Evolutionary conservation across 2,329 filamentous ascomycete species (phyloP), one percentile per base, ranked within the genome.

Genomic region (Emmonsiellopsis sp.): DNA sequence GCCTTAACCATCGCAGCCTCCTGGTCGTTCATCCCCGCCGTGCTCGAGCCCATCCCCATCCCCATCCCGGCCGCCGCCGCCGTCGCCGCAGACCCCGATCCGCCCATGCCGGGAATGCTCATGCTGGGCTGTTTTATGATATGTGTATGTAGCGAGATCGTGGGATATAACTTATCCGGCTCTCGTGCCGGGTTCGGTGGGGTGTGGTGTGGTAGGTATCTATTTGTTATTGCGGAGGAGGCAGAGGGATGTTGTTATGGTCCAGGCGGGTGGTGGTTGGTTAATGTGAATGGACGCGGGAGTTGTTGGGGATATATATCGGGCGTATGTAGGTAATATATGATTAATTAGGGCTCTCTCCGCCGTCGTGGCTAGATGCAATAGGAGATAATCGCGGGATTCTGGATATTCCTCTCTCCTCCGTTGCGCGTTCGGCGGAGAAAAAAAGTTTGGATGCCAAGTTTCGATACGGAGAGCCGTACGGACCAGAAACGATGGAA

Each of bases 1-100:
- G 69, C 69, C 60, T 73, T 75, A 42, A 76, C 70, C 70, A 76
- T 76, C 44, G 66, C 66, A 52, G 72, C 68, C 55, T 77, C 74
- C 60, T 76, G 72, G 13, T 76, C 72, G 52, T 58, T 73, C 69
- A 76, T 68, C 42, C 72, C 73, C 13, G 64, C 64, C 40, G 62
- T 65, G 21, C 56, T 58, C 7, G 46, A 50, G 5, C 56, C 56
- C 32, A 58, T 47, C 47, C 56, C 27, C 42, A 43, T 46, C 34
- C 47, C 53, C 14, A 63, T 62, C 45, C 61, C 64, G 31, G 55
- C 54, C 5, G 44, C 53, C 5, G 57, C 57, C 27, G 57, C 45
- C 27, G 56, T 61, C 13, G 56, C 60, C 31, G 62, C 59, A 36
- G 60, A 60, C 34, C 63, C 63, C 39, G 66, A 49, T 37, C 58